Evolutionary conservation across 768 basidiomycete genomes (phyloP), one percentile per base, ranked within the genome.

Genomic region (Leccinum fibrillosum): DNA sequence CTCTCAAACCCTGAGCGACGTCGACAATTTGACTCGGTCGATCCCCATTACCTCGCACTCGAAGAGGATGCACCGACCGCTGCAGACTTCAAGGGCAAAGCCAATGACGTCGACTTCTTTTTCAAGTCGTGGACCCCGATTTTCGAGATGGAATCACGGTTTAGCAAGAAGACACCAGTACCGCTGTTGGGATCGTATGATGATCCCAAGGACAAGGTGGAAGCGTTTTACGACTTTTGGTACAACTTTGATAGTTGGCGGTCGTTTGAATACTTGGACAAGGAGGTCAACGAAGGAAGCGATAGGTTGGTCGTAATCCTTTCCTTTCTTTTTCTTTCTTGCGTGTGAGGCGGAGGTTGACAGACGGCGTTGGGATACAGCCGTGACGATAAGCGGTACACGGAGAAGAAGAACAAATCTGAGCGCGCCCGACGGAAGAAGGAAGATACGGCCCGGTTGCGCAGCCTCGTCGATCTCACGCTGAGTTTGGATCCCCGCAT

Each of bases 161-260:
- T 99, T 82, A 94, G 93, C 64, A 87, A 86, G 64, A 77, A 71
- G 54, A 82, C 90, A 70, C 94, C 94, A 12, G 92, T 94, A 7
- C 95, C 93, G 6, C 73, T 79, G 58, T 82, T 99, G 26, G 96
- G 95, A 10, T 74, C 74, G 28, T 74, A 81, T 59, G 81, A 90
- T 48, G 84, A 88, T 21, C 72, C 86, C 57, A 96, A 97, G 75
- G 82, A 83, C 63, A 83, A 84, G 56, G 95, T 98, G 54, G 92
- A 96, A 72, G 81, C 76, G 6, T 98, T 99, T 81, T 99, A 99
- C 79, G 90, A 98, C 74, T 97, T 96, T 75, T 99, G 94, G 94
- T 98, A 99, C 82, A 96, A 95, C 82, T 96, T 99, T 75, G 96
- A 98, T 74, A 92, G 89, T 64, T 99, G 96, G 96, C 81, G 96